phyloP scores from a whole-genome alignment of 2,329 filamentous ascomycete species.

The Gaeumannomyces tritici region DNA sequence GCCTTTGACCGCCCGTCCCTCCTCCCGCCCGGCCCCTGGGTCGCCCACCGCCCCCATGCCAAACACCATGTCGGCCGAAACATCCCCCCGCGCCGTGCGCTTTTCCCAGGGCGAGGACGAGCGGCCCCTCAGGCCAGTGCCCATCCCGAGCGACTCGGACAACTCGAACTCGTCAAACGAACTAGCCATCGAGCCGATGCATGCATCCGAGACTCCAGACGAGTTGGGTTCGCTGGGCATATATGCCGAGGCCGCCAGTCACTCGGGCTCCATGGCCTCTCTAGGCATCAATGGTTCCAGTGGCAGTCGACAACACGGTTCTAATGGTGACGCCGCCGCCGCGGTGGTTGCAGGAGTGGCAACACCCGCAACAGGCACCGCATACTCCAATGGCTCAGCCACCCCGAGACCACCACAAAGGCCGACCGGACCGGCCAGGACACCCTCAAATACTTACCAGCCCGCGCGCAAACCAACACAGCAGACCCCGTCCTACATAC shows the following conservation, averaged over 20 bases:
- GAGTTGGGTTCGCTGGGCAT: slow-evolving; percentile 32
- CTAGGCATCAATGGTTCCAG: slow-evolving; percentile 29
- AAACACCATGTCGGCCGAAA: slow-evolving; percentile 30
- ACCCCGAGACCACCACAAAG: slow-evolving; percentile 44
- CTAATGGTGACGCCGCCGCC: slow-evolving; percentile 12
- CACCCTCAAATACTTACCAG: slow-evolving; percentile 73
- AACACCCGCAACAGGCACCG: slow-evolving; percentile 15
- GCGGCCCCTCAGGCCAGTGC: slow-evolving; percentile 19
- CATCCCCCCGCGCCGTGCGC: slow-evolving; percentile 45
- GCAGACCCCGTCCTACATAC: slow-evolving; percentile 31
- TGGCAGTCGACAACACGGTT: slow-evolving; percentile 27
- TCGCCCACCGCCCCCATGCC: neutral
- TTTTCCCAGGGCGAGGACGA: slow-evolving; percentile 43
- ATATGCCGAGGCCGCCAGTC: slow-evolving; percentile 30
- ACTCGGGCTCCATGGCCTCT: slow-evolving; percentile 32
- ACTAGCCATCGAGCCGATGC: slow-evolving; percentile 32
- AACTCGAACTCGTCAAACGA: slow-evolving; percentile 37
- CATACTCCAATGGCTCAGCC: slow-evolving; percentile 19
- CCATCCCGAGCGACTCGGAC: slow-evolving; percentile 34
- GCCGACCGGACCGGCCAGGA: slow-evolving; percentile 59
- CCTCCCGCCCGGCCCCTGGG: too few relatives aligned
- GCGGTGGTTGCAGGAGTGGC: slow-evolving; percentile 4
- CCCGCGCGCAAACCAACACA: slow-evolving; percentile 43
- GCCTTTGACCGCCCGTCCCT: neutral
- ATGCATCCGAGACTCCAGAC: slow-evolving; percentile 37